phyloP scores from a whole-genome alignment of 495 filamentous ascomycete species.

The Cercophora samala region DNA sequence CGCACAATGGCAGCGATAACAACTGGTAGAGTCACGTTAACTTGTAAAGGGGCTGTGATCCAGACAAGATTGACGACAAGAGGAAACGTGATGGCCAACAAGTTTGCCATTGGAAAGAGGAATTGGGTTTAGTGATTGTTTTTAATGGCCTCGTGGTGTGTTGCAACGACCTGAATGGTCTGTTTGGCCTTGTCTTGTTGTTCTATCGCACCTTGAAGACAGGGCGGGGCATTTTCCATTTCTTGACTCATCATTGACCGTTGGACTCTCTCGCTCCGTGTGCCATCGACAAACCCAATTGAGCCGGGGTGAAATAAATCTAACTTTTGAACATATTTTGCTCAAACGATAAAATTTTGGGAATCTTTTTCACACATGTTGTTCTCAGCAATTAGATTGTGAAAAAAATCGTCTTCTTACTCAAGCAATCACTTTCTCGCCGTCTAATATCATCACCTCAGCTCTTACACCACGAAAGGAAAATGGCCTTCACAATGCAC shows the following conservation, averaged over 20 bases:
- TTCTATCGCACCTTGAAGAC: background rate
- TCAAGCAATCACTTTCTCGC: background rate
- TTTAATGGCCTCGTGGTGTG: background rate
- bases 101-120: background rate
- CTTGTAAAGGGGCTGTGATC: background rate
- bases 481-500: constrained; percentile 98
- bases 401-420: too few relatives aligned
- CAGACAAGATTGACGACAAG: background rate
- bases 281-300: background rate
- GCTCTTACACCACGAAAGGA: background rate
- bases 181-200: background rate
- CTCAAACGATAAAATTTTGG: background rate
- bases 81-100: background rate
- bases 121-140: background rate
- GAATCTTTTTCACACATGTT: background rate
- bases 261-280: background rate
- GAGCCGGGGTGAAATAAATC: background rate
- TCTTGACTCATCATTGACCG: background rate
- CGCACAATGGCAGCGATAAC: background rate
- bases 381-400: background rate
- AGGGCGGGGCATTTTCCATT: background rate
- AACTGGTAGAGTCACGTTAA: background rate
- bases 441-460: background rate
- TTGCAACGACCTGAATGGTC: background rate
- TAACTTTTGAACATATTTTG: background rate